phyloP scores from a whole-genome alignment of 768 basidiomycete species.

The Albatrellus ellisii region DNA sequence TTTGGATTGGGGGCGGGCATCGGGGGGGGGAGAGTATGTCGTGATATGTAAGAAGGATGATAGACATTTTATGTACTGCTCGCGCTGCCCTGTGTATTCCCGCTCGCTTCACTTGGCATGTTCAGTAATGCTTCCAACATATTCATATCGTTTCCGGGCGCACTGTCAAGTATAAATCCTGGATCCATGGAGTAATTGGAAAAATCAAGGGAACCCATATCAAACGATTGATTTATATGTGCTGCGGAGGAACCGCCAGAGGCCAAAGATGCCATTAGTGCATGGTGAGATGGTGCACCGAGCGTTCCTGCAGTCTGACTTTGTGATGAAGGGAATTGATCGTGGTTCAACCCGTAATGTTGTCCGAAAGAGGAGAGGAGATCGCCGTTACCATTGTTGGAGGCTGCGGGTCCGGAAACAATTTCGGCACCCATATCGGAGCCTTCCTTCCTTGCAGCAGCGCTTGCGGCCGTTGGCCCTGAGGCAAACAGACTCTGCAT shows the following conservation, averaged over 20 bases:
- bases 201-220: conserved; percentile 24
- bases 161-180: conserved; percentile 31
- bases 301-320: no score
- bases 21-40: no score
- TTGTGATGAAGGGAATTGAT: no score
- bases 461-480: background rate
- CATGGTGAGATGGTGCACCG: conserved; percentile 9
- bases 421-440: background rate
- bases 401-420: background rate
- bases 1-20: no score
- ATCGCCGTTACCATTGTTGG: background rate
- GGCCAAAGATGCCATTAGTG: conserved; percentile 28
- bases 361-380: background rate
- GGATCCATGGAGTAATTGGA: conserved; percentile 22
- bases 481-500: conserved; percentile 11
- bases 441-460: background rate
- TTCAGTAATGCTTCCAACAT: conserved; percentile 36
- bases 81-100: background rate
- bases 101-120: conserved; percentile 18
- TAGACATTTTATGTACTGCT: background rate
- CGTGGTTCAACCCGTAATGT: no score
- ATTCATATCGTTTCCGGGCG: conserved; percentile 28
- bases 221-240: conserved; percentile 29
- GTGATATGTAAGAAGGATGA: no score
- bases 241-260: conserved; percentile 18